Evolutionary conservation across 2,329 filamentous ascomycete species (phyloP).

Genomic region (Xylariaceae sp.): DNA sequence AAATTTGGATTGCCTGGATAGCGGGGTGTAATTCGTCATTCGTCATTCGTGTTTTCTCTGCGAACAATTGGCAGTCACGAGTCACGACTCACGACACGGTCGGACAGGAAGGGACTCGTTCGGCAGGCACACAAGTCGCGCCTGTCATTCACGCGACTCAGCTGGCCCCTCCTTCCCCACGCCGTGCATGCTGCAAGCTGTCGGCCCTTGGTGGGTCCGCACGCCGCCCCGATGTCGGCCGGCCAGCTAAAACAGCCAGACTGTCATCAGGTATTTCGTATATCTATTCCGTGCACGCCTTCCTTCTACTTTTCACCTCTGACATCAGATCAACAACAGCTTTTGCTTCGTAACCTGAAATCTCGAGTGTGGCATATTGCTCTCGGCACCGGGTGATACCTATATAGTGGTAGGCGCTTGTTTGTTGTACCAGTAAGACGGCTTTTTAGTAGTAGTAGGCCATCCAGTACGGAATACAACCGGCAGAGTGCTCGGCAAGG

Average conservation of each 20-base stretch:
- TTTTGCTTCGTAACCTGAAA: no score
- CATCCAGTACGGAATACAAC: not conserved
- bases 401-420: not conserved
- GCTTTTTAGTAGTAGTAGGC: not conserved
- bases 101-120: no score
- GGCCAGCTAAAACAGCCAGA: not conserved
- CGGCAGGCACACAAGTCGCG: not conserved
- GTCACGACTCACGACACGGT: no score
- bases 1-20: no score
- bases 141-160: not conserved
- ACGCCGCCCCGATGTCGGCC: not conserved
- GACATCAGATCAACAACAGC: no score
- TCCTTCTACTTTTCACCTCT: no score
- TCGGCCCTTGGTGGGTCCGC: not conserved
- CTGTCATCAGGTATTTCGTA: not conserved
- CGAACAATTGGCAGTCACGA: no score
- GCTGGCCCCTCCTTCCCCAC: not conserved
- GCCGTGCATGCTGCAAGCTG: not conserved
- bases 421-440: not conserved
- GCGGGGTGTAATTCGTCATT: no score
- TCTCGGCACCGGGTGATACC: not conserved
- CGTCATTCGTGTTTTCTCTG: no score
- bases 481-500: conserved; percentile 12
- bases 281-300: not conserved
- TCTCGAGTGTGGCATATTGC: not conserved